A percentile compares a stretch with the other conserved stretches of the same genome.
Conservation (phyloP, 2,329 filamentous ascomycete genomes). For the Diaporthe citriasiana region DNA sequence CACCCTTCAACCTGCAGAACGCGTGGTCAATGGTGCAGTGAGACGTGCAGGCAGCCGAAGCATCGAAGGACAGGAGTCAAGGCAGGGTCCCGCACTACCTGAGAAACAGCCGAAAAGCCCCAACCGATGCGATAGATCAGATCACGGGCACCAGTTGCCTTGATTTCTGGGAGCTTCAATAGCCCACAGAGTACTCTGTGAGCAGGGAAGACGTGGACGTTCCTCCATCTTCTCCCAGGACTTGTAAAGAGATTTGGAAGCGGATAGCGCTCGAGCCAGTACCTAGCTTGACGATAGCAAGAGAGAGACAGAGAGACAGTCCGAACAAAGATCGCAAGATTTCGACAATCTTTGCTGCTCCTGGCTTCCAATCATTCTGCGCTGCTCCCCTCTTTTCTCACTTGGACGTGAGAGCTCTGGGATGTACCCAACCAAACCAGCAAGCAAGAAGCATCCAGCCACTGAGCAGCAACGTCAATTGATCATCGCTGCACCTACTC, state of each 20-base stretch:
- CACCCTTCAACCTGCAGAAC: conserved; percentile 15
- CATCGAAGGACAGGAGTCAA: conserved; percentile 39
- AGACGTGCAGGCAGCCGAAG: conserved; percentile 38
- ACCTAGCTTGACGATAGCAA: conserved; percentile 83
- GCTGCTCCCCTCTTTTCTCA: conserved; percentile 56
- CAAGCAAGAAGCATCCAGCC: conserved; percentile 20
- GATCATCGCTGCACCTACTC: conserved; percentile 4
- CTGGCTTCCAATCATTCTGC: conserved; percentile 50
- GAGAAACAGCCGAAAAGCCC: conserved; percentile 45
- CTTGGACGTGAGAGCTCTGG: conserved; percentile 50
- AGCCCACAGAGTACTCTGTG: conserved; percentile 53
- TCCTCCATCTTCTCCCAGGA: conserved; percentile 51
- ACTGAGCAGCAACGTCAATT: conserved; percentile 29
- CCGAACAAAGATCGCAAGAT: conserved; percentile 49
- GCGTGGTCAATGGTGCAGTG: conserved; percentile 31
- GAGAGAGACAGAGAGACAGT: conserved; percentile 54
- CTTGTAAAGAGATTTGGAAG: conserved; percentile 64
- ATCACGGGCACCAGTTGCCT: conserved; percentile 44
- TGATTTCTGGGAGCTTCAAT: conserved; percentile 52
- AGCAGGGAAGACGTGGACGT: conserved; percentile 33
- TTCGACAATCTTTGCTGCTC: conserved; percentile 56
- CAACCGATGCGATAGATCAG: conserved; percentile 46
- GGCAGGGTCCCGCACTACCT: conserved; percentile 32
- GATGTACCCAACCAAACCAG: conserved; percentile 32
- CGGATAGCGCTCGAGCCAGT: conserved; percentile 69